A percentile compares a stretch with the other conserved stretches of the same genome.
phyloP scores from a whole-genome alignment of 2,329 filamentous ascomycete species.

The Eutypella sp. region DNA sequence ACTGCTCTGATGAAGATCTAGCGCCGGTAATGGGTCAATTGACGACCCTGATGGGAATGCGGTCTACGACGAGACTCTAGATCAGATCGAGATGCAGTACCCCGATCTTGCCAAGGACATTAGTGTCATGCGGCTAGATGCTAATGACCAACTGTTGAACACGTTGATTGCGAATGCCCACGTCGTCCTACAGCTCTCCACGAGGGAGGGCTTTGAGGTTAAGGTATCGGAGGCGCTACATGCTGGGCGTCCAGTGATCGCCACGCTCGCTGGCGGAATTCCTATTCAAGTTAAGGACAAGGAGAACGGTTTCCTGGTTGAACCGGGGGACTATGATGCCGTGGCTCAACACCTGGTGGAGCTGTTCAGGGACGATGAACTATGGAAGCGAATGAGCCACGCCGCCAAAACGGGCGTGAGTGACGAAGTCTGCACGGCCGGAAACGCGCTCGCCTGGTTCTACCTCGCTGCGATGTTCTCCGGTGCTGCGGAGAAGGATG shows the following conservation, averaged over 20 bases:
- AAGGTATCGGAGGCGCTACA: slow-evolving; percentile 82
- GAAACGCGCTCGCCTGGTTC: slow-evolving; percentile 71
- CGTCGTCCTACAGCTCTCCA: slow-evolving; percentile 73
- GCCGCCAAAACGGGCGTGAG: slow-evolving; percentile 64
- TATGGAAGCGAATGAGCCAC: slow-evolving; percentile 62
- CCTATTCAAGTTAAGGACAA: slow-evolving; percentile 70
- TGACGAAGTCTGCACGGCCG: slow-evolving; percentile 77
- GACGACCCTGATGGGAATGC: slow-evolving; percentile 73
- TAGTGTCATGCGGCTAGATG: slow-evolving; percentile 70
- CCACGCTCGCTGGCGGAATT: slow-evolving; percentile 71
- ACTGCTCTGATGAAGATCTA: slow-evolving; percentile 31
- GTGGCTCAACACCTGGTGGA: slow-evolving; percentile 64
- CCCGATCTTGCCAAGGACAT: slow-evolving; percentile 59
- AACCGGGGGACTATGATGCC: slow-evolving; percentile 62
- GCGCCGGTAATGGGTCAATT: slow-evolving; percentile 65
- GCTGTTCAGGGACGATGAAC: slow-evolving; percentile 59
- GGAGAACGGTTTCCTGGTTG: slow-evolving; percentile 69
- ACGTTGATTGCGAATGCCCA: slow-evolving; percentile 67
- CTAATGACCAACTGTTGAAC: slow-evolving; percentile 77
- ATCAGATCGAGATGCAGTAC: slow-evolving; percentile 59
- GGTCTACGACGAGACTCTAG: slow-evolving; percentile 68
- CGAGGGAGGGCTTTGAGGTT: slow-evolving; percentile 78
- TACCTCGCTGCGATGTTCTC: slow-evolving; percentile 67
- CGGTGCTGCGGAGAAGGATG: slow-evolving; percentile 43
- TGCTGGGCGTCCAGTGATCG: slow-evolving; percentile 74